Evolutionary conservation across 1,139 yeast genomes (phyloP).

Genomic region (Fermentozyma sake): DNA sequence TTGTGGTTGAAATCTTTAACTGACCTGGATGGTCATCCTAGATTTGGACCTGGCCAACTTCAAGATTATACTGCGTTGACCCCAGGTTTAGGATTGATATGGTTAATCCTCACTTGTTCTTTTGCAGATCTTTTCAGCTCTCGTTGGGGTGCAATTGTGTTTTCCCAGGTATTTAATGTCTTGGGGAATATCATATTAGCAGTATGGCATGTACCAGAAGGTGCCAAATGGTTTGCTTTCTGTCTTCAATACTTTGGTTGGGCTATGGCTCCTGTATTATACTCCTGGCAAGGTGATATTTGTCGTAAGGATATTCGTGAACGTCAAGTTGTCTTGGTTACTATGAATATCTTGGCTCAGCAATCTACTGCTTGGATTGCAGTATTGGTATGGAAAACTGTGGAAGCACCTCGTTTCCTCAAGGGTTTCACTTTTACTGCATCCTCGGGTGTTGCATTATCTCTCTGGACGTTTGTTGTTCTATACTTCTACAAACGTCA

Average conservation of each 20-base stretch:
- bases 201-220: conserved; percentile 42
- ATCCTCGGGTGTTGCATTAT: conserved; percentile 45
- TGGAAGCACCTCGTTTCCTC: conserved; percentile 46
- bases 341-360: conserved; percentile 43
- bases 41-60: conserved; percentile 28
- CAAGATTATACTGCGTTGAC: conserved; percentile 42
- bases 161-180: conserved; percentile 47
- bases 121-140: conserved; percentile 47
- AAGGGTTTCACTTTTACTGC: conserved; percentile 55
- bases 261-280: conserved; percentile 48
- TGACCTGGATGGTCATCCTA: conserved; percentile 18
- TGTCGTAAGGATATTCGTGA: conserved; percentile 41
- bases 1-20: conserved; percentile 40
- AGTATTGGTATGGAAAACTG: conserved; percentile 39
- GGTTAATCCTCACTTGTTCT: conserved; percentile 38
- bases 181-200: conserved; percentile 40
- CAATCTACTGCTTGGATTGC: conserved; percentile 42
- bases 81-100: conserved; percentile 40
- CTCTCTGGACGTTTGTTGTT: conserved; percentile 51
- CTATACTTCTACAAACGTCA: conserved; percentile 55
- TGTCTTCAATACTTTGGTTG: conserved; percentile 44
- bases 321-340: conserved; percentile 41
- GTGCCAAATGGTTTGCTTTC: conserved; percentile 48
- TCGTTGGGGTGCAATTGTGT: conserved; percentile 53
- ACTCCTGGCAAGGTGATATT: conserved; percentile 44